These are phyloP conservation scores for Leccinum subtestaceum DNA, from an alignment of 768 basidiomycete genomes.

Conservation along the genomic window DNA sequence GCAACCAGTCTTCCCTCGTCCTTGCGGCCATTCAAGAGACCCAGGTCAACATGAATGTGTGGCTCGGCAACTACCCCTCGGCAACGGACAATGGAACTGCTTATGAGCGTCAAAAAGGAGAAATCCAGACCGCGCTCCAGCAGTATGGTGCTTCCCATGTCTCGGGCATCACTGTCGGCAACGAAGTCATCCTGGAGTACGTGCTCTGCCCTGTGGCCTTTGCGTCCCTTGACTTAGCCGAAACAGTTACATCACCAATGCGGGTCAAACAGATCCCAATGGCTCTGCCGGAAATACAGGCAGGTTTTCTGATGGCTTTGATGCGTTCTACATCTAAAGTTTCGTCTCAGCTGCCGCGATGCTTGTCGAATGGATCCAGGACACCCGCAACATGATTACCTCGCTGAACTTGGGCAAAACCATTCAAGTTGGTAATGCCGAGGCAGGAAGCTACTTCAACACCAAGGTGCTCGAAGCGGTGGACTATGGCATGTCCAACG, in stretches of 20 bases:
- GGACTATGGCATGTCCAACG: slow-evolving; percentile 85
- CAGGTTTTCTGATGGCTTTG: background rate
- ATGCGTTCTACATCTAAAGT: background rate
- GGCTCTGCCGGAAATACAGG: slow-evolving; percentile 50
- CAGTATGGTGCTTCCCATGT: slow-evolving; percentile 77
- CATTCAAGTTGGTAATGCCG: slow-evolving; percentile 74
- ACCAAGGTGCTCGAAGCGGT: slow-evolving; percentile 56
- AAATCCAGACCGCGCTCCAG: slow-evolving; percentile 65
- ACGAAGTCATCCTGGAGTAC: slow-evolving; percentile 84
- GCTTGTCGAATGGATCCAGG: slow-evolving; percentile 63
- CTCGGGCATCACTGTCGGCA: slow-evolving; percentile 84
- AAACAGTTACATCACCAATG: slow-evolving; percentile 55
- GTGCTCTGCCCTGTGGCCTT: slow-evolving; percentile 16
- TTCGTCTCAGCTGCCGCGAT: slow-evolving; percentile 49
- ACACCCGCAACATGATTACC: slow-evolving; percentile 56
- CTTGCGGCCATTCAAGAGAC: slow-evolving; percentile 89
- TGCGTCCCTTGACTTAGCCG: slow-evolving; percentile 1
- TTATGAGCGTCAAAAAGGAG: slow-evolving; percentile 69
- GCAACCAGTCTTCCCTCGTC: slow-evolving; percentile 77
- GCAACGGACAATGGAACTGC: slow-evolving; percentile 63
- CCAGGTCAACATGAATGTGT: slow-evolving; percentile 83
- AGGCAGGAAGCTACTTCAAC: slow-evolving; percentile 87
- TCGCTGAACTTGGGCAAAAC: slow-evolving; percentile 55
- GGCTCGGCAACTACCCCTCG: slow-evolving; percentile 66
- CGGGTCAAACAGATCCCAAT: slow-evolving; percentile 54